Base-by-base conservation (phyloP, 768 basidiomycete genomes). In the Kwoniella pini region DNA sequence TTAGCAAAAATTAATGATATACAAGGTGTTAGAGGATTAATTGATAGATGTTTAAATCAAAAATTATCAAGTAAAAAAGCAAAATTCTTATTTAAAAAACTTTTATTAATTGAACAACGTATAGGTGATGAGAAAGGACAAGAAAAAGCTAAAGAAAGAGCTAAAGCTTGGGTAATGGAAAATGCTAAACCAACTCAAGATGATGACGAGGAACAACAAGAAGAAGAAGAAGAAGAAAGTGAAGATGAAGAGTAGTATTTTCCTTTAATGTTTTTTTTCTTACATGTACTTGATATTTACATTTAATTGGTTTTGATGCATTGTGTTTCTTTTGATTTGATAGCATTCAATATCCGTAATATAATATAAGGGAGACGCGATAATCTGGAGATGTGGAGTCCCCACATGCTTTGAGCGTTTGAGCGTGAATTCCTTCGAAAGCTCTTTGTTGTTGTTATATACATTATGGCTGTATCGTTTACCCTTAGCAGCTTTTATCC, bases 51-150 rank as follows among this genome's bases (percentile, higher is more conserved):
- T 10, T 80, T 98, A 10, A 79, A 85, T 10, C 81, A 86, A 22
- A 97, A 96, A 75, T 88, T 96, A 83, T 95, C 92, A 12, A 90
- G 87, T 71, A 89, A 92, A 76, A 95, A 94, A 80, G 94, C 94
- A 21, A 97, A 96, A 91, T 85, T 87, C 27, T 88, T 97, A 79
- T 98, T 99, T 85, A 99, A 99, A 80, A 97, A 97, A 78, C 96
- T 94, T 91, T 82, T 98, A 30, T 87, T 87, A 60, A 79, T 96
- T 38, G 96, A 98, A 78, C 85, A 85, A 67, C 84, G 85, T 67
- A 80, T 93, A 60, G 96, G 95, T 3, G 90, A 96, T 69, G 90
- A 89, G 60, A 87, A 87, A 42, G 92, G 93, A 19, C 87, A 85
- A 26, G 83, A 84, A 28, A 75, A 76, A 45, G 94, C 96, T 45